These are phyloP conservation scores for Corymbia maculata DNA, from an alignment of 345 rosid species.

Conservation along the genomic window DNA sequence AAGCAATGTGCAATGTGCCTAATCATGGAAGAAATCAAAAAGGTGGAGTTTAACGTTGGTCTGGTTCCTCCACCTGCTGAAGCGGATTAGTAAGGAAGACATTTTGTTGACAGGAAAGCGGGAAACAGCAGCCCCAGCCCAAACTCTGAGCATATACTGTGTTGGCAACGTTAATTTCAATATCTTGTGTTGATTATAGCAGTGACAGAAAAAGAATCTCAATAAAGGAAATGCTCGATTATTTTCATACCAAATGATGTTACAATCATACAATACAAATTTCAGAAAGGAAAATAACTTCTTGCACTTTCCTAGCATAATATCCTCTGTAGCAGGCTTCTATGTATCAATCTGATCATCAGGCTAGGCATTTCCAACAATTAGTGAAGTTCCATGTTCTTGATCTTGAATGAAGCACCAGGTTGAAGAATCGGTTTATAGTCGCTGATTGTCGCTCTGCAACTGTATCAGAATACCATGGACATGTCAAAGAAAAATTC, in stretches of 20 bases:
- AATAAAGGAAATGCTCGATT: background rate
- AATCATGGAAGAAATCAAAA: background rate
- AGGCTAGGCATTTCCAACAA: background rate
- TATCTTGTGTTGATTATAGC: background rate
- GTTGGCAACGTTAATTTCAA: background rate
- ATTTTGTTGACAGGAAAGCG: background rate
- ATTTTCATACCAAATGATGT: background rate
- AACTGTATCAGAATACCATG: background rate
- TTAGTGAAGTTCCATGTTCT: background rate
- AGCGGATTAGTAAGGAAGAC: background rate
- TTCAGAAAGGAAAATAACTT: background rate
- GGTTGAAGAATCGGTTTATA: background rate
- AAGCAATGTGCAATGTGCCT: background rate
- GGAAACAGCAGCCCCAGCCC: background rate
- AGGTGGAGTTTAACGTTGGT: background rate
- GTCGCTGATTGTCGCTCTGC: background rate
- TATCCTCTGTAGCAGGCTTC: background rate
- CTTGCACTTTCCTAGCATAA: background rate
- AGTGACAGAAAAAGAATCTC: background rate
- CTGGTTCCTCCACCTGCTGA: background rate
- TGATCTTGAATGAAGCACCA: background rate
- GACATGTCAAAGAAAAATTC: background rate
- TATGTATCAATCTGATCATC: background rate
- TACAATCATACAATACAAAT: background rate
- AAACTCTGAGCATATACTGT: background rate